phyloP scores from a whole-genome alignment of 2,329 filamentous ascomycete genomes.

The Neocucurbitaria cava region DNA sequence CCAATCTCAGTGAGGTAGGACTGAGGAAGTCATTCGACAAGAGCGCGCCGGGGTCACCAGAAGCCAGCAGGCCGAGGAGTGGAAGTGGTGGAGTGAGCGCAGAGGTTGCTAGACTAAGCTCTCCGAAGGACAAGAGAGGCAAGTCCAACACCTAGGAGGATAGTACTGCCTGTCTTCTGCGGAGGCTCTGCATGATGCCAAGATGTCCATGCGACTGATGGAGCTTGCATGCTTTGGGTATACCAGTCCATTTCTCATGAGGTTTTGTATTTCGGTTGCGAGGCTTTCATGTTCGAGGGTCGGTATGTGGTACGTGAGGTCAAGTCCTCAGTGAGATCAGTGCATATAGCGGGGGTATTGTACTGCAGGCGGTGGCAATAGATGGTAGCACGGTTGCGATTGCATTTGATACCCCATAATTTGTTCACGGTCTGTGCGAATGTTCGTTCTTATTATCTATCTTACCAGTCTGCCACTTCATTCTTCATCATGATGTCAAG shows the following conservation, averaged over 20 bases:
- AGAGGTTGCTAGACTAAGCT: constrained; percentile 41
- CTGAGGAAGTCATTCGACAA: constrained; percentile 43
- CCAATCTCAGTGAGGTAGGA: constrained; percentile 36
- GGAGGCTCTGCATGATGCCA: neutral
- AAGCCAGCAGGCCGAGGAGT: constrained; percentile 23
- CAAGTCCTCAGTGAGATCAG: neutral
- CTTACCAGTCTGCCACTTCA: neutral
- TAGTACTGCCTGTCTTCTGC: neutral
- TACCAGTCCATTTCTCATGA: no score
- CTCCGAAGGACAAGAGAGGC: constrained; percentile 23
- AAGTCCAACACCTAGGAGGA: constrained; percentile 2
- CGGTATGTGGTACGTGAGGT: neutral
- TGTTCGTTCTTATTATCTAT: neutral
- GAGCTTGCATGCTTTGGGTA: no score
- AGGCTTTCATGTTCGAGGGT: neutral
- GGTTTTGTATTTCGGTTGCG: no score
- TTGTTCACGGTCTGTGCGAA: constrained; percentile 15
- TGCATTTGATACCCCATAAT: constrained; percentile 21
- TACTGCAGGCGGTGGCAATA: constrained; percentile 1
- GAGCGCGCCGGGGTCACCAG: constrained; percentile 18
- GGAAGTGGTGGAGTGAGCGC: constrained; percentile 38
- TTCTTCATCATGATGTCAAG: no score
- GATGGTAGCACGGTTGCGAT: neutral
- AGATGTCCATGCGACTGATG: neutral
- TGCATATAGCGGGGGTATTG: constrained; percentile 10